Conservation (phyloP, 2,329 filamentous ascomycete species). For the Colletotrichum gloeosporioides region DNA sequence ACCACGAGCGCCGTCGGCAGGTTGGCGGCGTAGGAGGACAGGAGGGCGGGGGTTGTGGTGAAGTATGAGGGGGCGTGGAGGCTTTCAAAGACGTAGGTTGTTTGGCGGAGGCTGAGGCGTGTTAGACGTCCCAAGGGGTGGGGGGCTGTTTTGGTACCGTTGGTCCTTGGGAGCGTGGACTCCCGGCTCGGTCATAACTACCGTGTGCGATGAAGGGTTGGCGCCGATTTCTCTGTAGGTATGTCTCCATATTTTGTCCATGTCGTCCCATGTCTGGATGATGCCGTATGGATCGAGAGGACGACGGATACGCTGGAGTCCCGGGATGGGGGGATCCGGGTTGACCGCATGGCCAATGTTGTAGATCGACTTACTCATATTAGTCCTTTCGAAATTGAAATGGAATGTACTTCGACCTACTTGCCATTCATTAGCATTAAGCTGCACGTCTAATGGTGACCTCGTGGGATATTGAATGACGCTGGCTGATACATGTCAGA, state of each 20-base stretch:
- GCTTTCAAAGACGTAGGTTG: not conserved
- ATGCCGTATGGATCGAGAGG: not conserved
- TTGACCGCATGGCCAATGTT: not conserved
- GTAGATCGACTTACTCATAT: not conserved
- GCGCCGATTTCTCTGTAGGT: not conserved
- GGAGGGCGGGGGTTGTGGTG: not conserved
- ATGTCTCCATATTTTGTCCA: not conserved
- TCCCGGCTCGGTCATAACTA: conserved; percentile 1
- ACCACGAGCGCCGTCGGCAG: not conserved
- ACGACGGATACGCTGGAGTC: not conserved
- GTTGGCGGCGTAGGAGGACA: not conserved
- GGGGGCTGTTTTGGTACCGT: not conserved
- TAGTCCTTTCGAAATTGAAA: not conserved
- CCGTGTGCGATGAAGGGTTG: not conserved
- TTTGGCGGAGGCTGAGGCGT: not conserved
- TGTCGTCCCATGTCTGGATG: not conserved
- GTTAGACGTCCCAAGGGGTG: not conserved
- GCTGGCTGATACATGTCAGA: not conserved
- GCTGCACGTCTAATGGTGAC: not conserved
- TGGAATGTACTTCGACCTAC: not conserved
- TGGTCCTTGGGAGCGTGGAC: not conserved
- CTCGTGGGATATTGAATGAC: not conserved
- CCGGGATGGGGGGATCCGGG: not conserved
- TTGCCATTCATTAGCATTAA: not conserved
- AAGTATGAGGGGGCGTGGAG: not conserved